Percentiles rank a stretch among this genome's conserved stretches.
Conservation (phyloP, 805 yeast genomes). For the Pichia scutulata region DNA sequence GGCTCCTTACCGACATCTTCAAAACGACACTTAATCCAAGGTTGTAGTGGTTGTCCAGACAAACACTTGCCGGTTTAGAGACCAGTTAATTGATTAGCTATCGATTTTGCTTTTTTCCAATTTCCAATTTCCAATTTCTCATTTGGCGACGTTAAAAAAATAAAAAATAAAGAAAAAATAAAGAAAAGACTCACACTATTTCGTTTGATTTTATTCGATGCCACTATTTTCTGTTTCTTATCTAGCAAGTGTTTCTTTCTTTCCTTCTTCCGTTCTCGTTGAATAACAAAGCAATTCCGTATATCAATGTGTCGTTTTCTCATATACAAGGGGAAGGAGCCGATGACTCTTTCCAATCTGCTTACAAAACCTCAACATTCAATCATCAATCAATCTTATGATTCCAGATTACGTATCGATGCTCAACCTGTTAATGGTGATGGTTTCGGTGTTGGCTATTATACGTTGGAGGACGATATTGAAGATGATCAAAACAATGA, state of each 20-base stretch:
- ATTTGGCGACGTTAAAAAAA: too few relatives aligned
- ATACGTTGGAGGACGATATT: slow-evolving; percentile 47
- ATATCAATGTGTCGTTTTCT: slow-evolving; percentile 76
- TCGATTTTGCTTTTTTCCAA: too few relatives aligned
- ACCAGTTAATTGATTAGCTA: too few relatives aligned
- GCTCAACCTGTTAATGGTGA: slow-evolving; percentile 94
- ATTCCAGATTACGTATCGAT: slow-evolving; percentile 79
- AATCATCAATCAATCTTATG: slow-evolving; percentile 92
- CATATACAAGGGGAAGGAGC: slow-evolving; percentile 86
- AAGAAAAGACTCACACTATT: too few relatives aligned
- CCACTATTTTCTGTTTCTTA: neutral
- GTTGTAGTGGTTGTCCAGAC: too few relatives aligned
- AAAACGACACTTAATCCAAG: too few relatives aligned
- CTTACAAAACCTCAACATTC: slow-evolving; percentile 95
- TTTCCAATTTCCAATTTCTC: too few relatives aligned
- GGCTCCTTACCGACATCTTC: neutral
- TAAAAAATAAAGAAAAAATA: too few relatives aligned
- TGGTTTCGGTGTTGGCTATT: slow-evolving; percentile 97
- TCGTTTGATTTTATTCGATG: too few relatives aligned
- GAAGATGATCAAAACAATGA: neutral
- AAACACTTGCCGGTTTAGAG: too few relatives aligned
- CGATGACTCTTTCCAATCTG: slow-evolving; percentile 76
- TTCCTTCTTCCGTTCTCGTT: neutral
- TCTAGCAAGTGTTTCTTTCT: too few relatives aligned
- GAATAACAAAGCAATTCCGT: too few relatives aligned